Evolutionary conservation across 495 filamentous ascomycete genomes (phyloP).

Genomic region (Alectoria sarmentosa): DNA sequence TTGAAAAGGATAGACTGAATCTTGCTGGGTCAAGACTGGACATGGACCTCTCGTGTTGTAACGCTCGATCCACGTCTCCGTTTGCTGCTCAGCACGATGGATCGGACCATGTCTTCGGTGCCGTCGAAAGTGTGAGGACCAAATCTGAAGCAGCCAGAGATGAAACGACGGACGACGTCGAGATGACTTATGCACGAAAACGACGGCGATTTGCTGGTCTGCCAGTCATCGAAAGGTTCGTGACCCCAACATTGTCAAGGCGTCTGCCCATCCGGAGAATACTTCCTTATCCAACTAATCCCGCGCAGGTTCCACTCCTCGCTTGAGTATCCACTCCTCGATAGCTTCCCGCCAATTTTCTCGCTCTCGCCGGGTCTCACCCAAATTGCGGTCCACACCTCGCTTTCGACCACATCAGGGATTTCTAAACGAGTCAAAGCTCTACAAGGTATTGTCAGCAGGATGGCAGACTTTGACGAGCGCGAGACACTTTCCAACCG

Average conservation of each 20-base stretch:
- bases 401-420: slow-evolving; percentile 66
- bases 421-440: slow-evolving; percentile 61
- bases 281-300: slow-evolving; percentile 9
- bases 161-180: slow-evolving; percentile 29
- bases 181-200: slow-evolving; percentile 29
- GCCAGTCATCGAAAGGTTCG: slow-evolving; percentile 56
- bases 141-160: slow-evolving; percentile 22
- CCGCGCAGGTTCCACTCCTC: slow-evolving; percentile 46
- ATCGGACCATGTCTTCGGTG: slow-evolving; percentile 54
- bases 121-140: slow-evolving; percentile 42
- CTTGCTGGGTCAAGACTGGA: slow-evolving; percentile 41
- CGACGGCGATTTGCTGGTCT: slow-evolving; percentile 34
- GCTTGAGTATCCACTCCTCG: slow-evolving; percentile 67
- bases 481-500: slow-evolving; percentile 75
- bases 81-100: slow-evolving; percentile 27
- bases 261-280: background rate
- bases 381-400: slow-evolving; percentile 51
- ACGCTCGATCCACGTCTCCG: slow-evolving; percentile 24
- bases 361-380: slow-evolving; percentile 33
- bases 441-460: slow-evolving; percentile 52
- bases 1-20: slow-evolving; percentile 26
- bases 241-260: slow-evolving; percentile 6
- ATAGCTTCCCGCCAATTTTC: slow-evolving; percentile 75
- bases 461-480: slow-evolving; percentile 63
- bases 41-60: slow-evolving; percentile 50